phyloP scores from a whole-genome alignment of 2,329 filamentous ascomycete genomes.

The Westerdykella sp. region DNA sequence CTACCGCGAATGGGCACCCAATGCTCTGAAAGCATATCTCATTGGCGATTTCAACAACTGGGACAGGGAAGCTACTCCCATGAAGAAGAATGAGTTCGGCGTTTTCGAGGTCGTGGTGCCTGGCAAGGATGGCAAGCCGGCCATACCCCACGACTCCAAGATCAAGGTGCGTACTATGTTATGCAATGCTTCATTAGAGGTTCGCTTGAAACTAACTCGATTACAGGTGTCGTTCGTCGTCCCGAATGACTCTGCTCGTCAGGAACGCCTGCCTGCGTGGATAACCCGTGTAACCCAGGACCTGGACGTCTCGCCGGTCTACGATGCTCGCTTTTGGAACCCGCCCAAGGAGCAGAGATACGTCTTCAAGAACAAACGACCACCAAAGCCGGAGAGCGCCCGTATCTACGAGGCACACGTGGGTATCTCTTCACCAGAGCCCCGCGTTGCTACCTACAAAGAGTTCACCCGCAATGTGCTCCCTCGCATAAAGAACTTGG shows the following conservation, averaged over 20 bases:
- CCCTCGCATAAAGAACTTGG: slow-evolving; percentile 79
- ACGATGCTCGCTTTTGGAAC: slow-evolving; percentile 97
- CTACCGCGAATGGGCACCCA: slow-evolving; percentile 96
- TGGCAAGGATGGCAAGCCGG: slow-evolving; percentile 64
- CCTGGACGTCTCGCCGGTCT: slow-evolving; percentile 77
- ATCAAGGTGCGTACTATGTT: slow-evolving; percentile 62
- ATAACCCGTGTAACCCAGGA: slow-evolving; percentile 97
- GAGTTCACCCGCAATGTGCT: slow-evolving; percentile 93
- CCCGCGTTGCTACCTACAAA: slow-evolving; percentile 87
- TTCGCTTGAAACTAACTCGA: slow-evolving; percentile 5
- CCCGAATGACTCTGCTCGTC: slow-evolving; percentile 65
- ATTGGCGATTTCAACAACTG: slow-evolving; percentile 96
- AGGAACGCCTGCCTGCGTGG: slow-evolving; percentile 90
- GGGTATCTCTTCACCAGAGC: slow-evolving; percentile 88
- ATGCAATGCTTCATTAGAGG: background rate
- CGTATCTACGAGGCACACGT: slow-evolving; percentile 99
- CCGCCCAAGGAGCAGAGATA: slow-evolving; percentile 72
- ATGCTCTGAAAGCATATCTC: slow-evolving; percentile 74
- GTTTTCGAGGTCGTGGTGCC: slow-evolving; percentile 80
- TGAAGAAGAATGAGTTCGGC: slow-evolving; percentile 80
- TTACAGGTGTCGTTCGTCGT: slow-evolving; percentile 73
- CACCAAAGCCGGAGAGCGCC: slow-evolving; percentile 76
- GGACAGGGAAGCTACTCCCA: slow-evolving; percentile 74
- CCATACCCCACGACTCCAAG: slow-evolving; percentile 89
- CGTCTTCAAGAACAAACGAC: slow-evolving; percentile 73